phyloP scores from a whole-genome alignment of 1,139 yeast species.

The Meyerozyma sp. region DNA sequence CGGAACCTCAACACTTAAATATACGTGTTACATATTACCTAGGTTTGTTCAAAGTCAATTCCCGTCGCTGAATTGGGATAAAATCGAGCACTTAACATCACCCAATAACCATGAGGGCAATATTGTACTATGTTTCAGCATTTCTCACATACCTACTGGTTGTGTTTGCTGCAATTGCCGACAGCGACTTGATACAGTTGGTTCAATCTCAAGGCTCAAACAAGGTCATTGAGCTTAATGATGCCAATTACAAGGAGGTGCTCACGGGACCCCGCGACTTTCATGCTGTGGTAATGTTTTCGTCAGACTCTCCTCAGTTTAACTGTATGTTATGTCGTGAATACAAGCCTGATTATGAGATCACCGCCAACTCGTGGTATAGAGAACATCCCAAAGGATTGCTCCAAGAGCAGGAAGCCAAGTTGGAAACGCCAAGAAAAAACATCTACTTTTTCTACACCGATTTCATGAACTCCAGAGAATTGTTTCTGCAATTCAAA shows the following conservation, averaged over 20 bases:
- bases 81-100: not conserved
- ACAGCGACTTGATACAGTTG: slow-evolving; percentile 20
- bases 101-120: not conserved
- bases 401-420: slow-evolving; percentile 26
- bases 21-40: not conserved
- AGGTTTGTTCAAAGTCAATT: too few relatives aligned
- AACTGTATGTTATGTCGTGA: slow-evolving; percentile 75
- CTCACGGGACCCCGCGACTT: slow-evolving; percentile 69
- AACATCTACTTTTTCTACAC: slow-evolving; percentile 66
- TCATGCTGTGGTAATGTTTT: slow-evolving; percentile 58
- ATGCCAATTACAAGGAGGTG: slow-evolving; percentile 52
- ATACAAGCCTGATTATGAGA: slow-evolving; percentile 59
- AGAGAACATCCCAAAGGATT: slow-evolving; percentile 35
- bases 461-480: slow-evolving; percentile 57
- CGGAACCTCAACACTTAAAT: not conserved
- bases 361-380: slow-evolving; percentile 57
- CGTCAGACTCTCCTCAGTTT: slow-evolving; percentile 68
- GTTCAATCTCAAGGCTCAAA: slow-evolving; percentile 15
- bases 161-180: slow-evolving; percentile 23
- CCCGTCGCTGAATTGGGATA: too few relatives aligned
- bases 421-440: slow-evolving; percentile 17
- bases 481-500: slow-evolving; percentile 49
- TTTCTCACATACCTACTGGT: slow-evolving; percentile 6
- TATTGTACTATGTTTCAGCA: slow-evolving; percentile 5
- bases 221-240: slow-evolving; percentile 41